These are phyloP conservation scores for Fraxinus americana DNA, from an alignment of 257 asterid genomes.

Conservation along the genomic window DNA sequence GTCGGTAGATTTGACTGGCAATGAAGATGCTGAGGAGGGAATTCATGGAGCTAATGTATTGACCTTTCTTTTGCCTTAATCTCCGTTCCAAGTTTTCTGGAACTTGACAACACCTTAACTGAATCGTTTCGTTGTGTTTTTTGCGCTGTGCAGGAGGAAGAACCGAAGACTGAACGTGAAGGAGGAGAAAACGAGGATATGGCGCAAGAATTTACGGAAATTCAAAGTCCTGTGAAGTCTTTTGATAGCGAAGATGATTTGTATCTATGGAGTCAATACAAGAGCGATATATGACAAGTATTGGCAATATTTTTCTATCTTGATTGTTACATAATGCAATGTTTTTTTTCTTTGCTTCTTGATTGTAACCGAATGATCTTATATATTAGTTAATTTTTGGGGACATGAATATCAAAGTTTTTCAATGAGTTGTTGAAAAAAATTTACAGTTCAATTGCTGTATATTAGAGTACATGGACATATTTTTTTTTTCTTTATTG, in stretches of 20 bases:
- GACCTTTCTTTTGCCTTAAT: conserved; percentile 14
- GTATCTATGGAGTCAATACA: conserved; percentile 46
- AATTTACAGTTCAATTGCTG: no score
- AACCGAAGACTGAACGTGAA: conserved; percentile 38
- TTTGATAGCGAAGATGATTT: conserved; percentile 55
- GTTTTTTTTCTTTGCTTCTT: no score
- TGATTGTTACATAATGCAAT: not conserved
- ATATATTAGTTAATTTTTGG: no score
- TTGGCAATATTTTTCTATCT: no score
- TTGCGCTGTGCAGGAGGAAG: conserved; percentile 43
- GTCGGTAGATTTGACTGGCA: conserved; percentile 39
- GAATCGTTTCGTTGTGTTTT: not conserved
- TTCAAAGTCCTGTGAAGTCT: conserved; percentile 34
- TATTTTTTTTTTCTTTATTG: no score
- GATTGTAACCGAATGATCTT: no score
- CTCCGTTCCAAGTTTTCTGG: conserved; percentile 1
- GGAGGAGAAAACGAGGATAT: conserved; percentile 32
- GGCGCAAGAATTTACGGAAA: conserved; percentile 31
- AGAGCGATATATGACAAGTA: conserved; percentile 36
- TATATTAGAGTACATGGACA: no score
- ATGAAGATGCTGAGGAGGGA: conserved; percentile 44
- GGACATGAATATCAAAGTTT: no score
- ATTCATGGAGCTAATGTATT: conserved; percentile 40
- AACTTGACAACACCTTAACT: not conserved
- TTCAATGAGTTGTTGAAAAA: no score